Evolutionary conservation across 108 stramenopile species (phyloP), one percentile per base, ranked within the genome.

Genomic region (Nannochloropsis gaditana): DNA sequence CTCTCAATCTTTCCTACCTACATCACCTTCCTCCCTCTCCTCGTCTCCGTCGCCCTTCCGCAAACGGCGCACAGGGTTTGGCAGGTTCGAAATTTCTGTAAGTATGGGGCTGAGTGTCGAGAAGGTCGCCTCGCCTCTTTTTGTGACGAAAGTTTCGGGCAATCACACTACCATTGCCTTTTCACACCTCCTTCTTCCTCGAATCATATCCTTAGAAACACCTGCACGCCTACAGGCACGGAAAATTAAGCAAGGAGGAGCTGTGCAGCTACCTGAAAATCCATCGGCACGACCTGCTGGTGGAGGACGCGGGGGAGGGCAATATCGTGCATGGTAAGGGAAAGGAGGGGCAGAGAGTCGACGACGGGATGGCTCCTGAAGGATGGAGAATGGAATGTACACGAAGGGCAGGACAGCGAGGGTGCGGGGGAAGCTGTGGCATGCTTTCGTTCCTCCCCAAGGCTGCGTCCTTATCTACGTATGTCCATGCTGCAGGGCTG

Each of bases 201-300:
- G 0, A 0, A 31, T 1, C 1, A 1, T 31, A 31, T 31, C 31
- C n/a, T 8, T n/a, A 73, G 59, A 73, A 73, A 73, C 59, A 73
- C 59, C 59, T 73, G 59, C 8, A 73, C n/a, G 59, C 59, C 59
- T 73, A 73, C 59, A 15, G 59, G n/a, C 59, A 73, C 15, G 59
- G 59, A n/a, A 15, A n/a, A n/a, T 3, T 73, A n/a, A 73, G 59
- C 59, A 73, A 73, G 59, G n/a, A 73, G 15, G 59, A 73, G 59
- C 59, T 73, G 4, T 73, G 59, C 6, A n/a, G 59, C 59, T 73
- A n/a, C 4, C 59, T 73, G 59, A 15, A 73, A 15, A 73, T 2
- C 19, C 59, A 73, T 73, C 59, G 59, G 59, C 59, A 73, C n/a
- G 59, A 73, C 19, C 59, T 73, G 59, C 59, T 73, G 59, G n/a